Evolutionary conservation across 2,329 filamentous ascomycete genomes (phyloP).

Genomic region (Alternaria ethzedia): DNA sequence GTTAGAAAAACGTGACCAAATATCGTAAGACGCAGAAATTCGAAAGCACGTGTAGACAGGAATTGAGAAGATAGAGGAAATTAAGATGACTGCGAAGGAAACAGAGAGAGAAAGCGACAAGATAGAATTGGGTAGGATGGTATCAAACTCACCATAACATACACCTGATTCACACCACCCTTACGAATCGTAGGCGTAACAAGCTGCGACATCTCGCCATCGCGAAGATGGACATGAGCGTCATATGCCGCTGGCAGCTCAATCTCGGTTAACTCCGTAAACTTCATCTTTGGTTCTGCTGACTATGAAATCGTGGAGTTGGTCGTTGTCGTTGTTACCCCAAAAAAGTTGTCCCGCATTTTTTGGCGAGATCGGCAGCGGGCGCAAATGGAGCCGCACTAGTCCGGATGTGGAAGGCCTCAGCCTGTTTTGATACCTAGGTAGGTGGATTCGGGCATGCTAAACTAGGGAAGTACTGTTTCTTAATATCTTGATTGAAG

Average conservation of each 20-base stretch:
- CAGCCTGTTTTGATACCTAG: no score
- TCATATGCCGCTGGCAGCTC: conserved; percentile 58
- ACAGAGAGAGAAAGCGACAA: no score
- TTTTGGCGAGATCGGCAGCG: neutral
- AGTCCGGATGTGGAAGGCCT: neutral
- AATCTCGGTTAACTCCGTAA: conserved; percentile 52
- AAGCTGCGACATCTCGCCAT: conserved; percentile 59
- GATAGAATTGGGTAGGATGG: no score
- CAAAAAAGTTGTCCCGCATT: neutral
- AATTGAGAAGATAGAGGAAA: no score
- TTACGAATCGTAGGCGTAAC: conserved; percentile 58
- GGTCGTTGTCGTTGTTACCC: neutral
- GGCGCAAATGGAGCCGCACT: neutral
- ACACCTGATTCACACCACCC: conserved; percentile 61
- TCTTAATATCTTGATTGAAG: no score
- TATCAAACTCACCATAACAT: conserved; percentile 59
- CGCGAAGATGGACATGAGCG: conserved; percentile 60
- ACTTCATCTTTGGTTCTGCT: conserved; percentile 32
- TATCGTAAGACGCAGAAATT: no score
- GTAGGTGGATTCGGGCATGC: no score
- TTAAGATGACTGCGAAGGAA: no score
- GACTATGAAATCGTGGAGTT: neutral
- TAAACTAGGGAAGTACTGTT: no score
- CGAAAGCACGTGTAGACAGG: no score
- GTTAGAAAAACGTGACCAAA: neutral